Evolutionary conservation across 2,329 filamentous ascomycete genomes (phyloP), one percentile per base, ranked within the genome.

Genomic region (Zymoseptoria ardabiliae): DNA sequence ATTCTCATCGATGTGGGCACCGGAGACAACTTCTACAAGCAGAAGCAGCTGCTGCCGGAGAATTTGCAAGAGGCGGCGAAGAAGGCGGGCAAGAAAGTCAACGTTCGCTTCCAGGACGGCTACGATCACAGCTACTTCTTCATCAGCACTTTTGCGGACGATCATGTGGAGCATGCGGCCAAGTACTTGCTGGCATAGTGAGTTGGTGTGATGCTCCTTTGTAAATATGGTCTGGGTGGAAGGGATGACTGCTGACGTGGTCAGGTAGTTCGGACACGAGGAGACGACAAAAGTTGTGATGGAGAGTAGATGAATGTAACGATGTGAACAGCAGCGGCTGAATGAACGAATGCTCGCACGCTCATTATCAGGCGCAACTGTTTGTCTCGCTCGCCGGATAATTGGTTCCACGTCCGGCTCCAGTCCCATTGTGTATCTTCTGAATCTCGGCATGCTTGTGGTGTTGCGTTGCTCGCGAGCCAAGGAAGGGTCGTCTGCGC

Each of bases 81-180:
- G 77, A 86, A 88, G 65, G 83, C 85, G 23, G 90, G 90, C 20
- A 80, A 84, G 60, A 89, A 88, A 9, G 77, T 97, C 63, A 84
- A 84, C 57, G 77, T 97, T 64, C 84, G 93, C 70, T 94, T 93
- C 79, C 93, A 96, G 73, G 82, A 88, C 63, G 91, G 86, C 63
- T 97, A 99, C 72, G 94, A 99, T 74, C 94, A 99, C 78, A 96
- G 91, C 63, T 99, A 99, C 79, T 99, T 86, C 77, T 97, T 96
- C 76, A 95, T 99, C 80, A 87, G 92, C 41, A 86, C 85, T 17
- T 99, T 99, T 73, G 84, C 88, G 50, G 87, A 90, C 70, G 92
- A 97, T 68, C 94, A 99, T 76, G 83, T 97, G 66, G 87, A 90
- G 69, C 91, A 95, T 77, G 91, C 91, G 61, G 93, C 92, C 66